Evolutionary conservation across 2,329 filamentous ascomycete genomes (phyloP), one percentile per base, ranked within the genome.

Genomic region (Tolypocladium cylindrosporum): DNA sequence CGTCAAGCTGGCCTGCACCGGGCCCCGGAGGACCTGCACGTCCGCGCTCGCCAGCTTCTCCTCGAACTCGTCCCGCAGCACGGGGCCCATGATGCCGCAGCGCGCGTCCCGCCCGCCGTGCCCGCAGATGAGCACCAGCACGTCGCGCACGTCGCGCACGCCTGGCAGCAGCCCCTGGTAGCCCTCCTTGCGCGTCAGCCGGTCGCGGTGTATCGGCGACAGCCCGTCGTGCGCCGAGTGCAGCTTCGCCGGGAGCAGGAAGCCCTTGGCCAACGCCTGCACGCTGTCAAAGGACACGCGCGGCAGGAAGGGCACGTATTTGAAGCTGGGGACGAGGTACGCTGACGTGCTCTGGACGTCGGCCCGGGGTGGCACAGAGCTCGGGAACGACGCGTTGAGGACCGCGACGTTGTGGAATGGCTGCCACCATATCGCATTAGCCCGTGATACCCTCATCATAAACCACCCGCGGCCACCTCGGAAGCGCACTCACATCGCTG

Each of bases 71-170:
- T 73, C 72, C 63, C 83, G 77, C 16, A 97, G 75, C 1, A 90
- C 73, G 0, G 91, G 91, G 0, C 90, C 92, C 62, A 93, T 78
- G 27, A 90, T 74, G 0, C 94, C 93, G 67, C 94, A 99, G 55
- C 94, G 81, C 66, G 79, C 76, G 68, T 99, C 94, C 13, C 94
- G 80, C 2, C 86, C 85, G 16, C 87, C 88, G 66, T 99, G 94
- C 0, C 91, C 91, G 68, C 94, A 99, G 50, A 97, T 87, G 24
- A 97, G 75, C 37, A 99, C 83, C n/a, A 90, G 66, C 5, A 91
- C 78, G 61, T 91, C 87, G 19, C 81, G 67, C 10, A 89, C 81
- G 59, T 85, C 81, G 13, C 80, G 74, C 6, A 90, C 85, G 1
- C 79, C 78, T 1, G 74, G 72, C 2, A 90, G 75, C 41, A 74